Base-by-base conservation (phyloP, 345 rosid genomes). In the Nasturtium officinale region DNA sequence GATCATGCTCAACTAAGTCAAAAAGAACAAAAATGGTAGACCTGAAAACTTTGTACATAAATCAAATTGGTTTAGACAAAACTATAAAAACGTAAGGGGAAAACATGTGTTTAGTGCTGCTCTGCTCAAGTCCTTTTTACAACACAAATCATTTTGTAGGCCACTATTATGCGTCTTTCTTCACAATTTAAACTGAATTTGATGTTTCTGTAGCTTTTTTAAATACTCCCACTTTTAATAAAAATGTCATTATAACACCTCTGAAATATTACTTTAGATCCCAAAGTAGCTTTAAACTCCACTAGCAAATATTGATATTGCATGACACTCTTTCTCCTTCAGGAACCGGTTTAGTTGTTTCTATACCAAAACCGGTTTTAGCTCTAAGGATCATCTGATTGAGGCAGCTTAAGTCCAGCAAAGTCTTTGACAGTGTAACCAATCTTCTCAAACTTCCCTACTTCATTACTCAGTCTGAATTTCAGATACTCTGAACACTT, bases 361-460 rank as follows among this genome's bases (percentile, higher is more conserved):
- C 56, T 43, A 45, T 21, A 55, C 21, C 38, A 7, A 16, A 25
- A 57, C 1, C 13, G 42, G 40, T n/a, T 57, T 45, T 7, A 9
- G 29, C 17, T 47, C 52, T 47, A 75, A 50, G 21, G 54, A 74
- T 66, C 67, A 47, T 47, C 52, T 37, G 35, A 33, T 46, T 56
- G 70, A 42, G 62, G 66, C 50, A 62, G 26, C 26, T 82, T 45
- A 16, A 83, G 54, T 38, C 85, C 87, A 12, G 97, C 91, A 77
- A 90, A 90, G 78, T 83, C 92, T 33, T 82, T 83, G 5, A 85
- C 87, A 8, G 91, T 84, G 61, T 69, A 73, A 32, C 85, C 84
- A 42, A 88, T 83, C 75, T 75, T 88, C 79, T 90, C 92, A 69
- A 87, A 88, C 71, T 83, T 84, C 6, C 90, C 93, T 20, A 60